Evolutionary conservation across 2,329 filamentous ascomycete species (phyloP).

Genomic region (Stachybotrys chlorohalonatus): DNA sequence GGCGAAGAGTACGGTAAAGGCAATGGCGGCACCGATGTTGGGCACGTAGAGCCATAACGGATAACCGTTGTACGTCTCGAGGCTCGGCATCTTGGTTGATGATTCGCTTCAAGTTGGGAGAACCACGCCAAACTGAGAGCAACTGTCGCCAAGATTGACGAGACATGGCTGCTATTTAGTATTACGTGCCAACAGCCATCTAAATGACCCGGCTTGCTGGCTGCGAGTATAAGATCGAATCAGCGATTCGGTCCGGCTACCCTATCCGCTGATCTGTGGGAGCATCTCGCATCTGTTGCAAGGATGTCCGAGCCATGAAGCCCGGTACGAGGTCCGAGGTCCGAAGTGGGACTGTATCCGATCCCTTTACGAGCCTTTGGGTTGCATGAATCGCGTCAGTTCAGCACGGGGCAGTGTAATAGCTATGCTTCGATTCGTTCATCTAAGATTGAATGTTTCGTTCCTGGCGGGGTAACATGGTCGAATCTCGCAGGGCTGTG

Average conservation of each 20-base stretch:
- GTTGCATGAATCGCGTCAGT: not conserved
- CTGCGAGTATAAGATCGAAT: not conserved
- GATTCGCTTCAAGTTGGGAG: no score
- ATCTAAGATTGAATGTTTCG: not conserved
- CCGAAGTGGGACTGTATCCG: not conserved
- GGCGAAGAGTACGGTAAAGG: slow-evolving; percentile 35
- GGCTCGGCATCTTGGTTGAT: slow-evolving; percentile 7
- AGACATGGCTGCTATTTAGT: not conserved
- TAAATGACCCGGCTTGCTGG: not conserved
- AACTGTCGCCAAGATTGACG: not conserved
- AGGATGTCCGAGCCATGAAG: not conserved
- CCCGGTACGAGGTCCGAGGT: not conserved
- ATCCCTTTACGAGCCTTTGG: not conserved
- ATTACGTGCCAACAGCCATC: no score
- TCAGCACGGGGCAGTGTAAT: not conserved
- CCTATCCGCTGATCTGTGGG: not conserved
- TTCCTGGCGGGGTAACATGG: no score
- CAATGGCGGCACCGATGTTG: slow-evolving; percentile 32
- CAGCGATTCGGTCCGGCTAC: not conserved
- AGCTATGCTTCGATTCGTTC: not conserved
- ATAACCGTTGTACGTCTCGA: slow-evolving; percentile 13
- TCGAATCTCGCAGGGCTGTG: no score
- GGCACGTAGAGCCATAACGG: slow-evolving; percentile 24
- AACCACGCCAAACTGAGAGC: no score
- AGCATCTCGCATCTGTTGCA: not conserved